These are phyloP conservation scores for Herpetomonas tarakana DNA, from an alignment of 208 protist species.

Conservation along the genomic window DNA sequence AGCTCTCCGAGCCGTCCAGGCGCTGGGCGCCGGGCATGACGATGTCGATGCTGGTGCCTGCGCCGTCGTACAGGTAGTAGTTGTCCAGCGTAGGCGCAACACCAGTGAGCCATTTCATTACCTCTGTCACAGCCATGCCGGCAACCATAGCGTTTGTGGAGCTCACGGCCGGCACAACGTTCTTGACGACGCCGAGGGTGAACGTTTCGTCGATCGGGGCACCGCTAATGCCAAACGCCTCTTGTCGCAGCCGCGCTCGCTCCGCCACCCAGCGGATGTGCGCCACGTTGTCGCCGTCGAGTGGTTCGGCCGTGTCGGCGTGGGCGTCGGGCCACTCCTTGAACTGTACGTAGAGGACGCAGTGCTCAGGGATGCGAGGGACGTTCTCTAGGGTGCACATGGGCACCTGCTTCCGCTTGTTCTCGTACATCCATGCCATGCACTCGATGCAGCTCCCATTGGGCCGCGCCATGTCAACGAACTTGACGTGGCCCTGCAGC, in stretches of 20 bases:
- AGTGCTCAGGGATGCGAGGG: constrained; percentile 96
- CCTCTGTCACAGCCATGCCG: constrained; percentile 90
- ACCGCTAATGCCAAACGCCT: constrained; percentile 90
- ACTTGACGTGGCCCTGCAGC: constrained; percentile 91
- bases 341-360: constrained; percentile 93
- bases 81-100: constrained; percentile 79
- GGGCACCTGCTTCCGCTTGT: constrained; percentile 79
- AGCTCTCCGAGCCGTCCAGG: constrained; percentile 22
- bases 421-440: constrained; percentile 88
- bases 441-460: constrained; percentile 86
- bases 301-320: constrained; percentile 9
- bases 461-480: not conserved
- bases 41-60: constrained; percentile 6
- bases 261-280: constrained; percentile 91
- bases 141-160: constrained; percentile 98
- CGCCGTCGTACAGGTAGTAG: constrained; percentile 94
- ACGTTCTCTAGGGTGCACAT: constrained; percentile 96
- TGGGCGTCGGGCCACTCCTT: constrained; percentile 54
- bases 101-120: constrained; percentile 92
- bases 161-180: constrained; percentile 98
- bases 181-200: constrained; percentile 96
- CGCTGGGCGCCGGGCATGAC: constrained; percentile 14
- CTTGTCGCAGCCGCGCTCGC: constrained; percentile 80
- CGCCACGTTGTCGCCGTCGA: constrained; percentile 88
- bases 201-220: constrained; percentile 84